Base-by-base conservation (phyloP, 2,329 filamentous ascomycete genomes). In the Cryoendolithus antarcticus region DNA sequence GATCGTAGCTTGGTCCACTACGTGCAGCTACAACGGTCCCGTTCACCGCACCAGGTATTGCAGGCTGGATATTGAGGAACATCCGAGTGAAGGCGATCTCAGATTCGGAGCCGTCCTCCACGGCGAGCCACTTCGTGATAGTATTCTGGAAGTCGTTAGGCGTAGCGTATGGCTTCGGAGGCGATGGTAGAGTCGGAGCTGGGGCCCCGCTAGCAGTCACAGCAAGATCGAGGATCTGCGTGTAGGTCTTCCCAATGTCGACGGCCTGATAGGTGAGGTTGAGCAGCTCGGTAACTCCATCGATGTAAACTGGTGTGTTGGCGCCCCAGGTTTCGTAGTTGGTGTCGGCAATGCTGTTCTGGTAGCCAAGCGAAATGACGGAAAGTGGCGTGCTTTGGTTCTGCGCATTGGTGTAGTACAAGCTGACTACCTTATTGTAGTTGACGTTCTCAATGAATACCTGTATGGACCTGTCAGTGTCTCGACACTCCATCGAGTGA, bases 401-500 rank as follows among this genome's bases (percentile, higher is more conserved):
- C 41, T 51, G 45, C 8, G 43, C 33, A 32, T 57, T 51, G 10
- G 52, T 56, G 43, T 52, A 58, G 43, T 53, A 58, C 13, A 58
- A 43, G 8, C 41, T 53, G 4, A 58, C 52, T 6, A 47, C 34
- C 40, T 58, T 58, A 48, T 58, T 47, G 42, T 56, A 58, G 40
- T 52, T 44, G 7, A 57, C 37, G 32, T 58, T 56, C 30, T 44
- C 48, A 39, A 56, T 51, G 40, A 52, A 56, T 35, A 44, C 45
- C 24, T 27, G 24, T 27, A 27, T 6, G 24, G 7, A 6, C 7
- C 6, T 27, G 24, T 27, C 24, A 27, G 24, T 8, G 24, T 8
- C 24, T 27, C 24, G 24, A 27, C 24, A 8, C 6, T 27, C 6
- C 24, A 27, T 13, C 32, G 28, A 11, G 37, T 37, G 29, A 7